These are phyloP conservation scores for Hypoxylon rickii DNA, from an alignment of 495 filamentous ascomycete genomes.

Conservation along the genomic window DNA sequence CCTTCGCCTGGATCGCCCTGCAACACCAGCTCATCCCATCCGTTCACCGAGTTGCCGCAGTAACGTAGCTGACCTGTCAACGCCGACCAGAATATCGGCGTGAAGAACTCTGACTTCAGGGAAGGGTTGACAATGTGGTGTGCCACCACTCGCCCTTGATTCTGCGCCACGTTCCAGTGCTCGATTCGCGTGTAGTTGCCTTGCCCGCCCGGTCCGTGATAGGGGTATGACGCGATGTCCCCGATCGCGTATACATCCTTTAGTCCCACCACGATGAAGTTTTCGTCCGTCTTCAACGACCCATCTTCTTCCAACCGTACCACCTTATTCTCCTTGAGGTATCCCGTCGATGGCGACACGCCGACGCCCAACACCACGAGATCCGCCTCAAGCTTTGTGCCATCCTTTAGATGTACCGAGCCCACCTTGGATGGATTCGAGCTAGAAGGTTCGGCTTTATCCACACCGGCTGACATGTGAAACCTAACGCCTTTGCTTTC, in stretches of 20 bases:
- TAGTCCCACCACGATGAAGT: constrained; percentile 72
- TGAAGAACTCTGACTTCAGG: constrained; percentile 70
- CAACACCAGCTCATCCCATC: constrained; percentile 83
- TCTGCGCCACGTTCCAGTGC: constrained; percentile 98
- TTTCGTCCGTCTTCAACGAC: constrained; percentile 74
- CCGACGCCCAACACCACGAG: constrained; percentile 90
- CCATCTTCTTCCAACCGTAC: constrained; percentile 77
- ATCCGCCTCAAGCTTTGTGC: constrained; percentile 81
- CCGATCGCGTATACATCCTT: constrained; percentile 90
- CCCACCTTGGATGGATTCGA: constrained; percentile 72
- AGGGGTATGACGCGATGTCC: constrained; percentile 95
- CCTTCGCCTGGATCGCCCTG: constrained; percentile 76
- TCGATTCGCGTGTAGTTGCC: constrained; percentile 76
- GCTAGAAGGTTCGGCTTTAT: constrained; percentile 73
- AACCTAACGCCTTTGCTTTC: constrained; percentile 90
- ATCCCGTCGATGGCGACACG: constrained; percentile 84
- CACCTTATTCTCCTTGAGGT: constrained; percentile 70
- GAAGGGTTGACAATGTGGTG: constrained; percentile 68
- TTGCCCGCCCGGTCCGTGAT: constrained; percentile 83
- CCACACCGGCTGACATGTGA: constrained; percentile 75
- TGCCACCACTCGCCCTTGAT: constrained; percentile 79
- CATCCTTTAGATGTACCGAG: constrained; percentile 82
- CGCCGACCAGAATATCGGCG: constrained; percentile 96
- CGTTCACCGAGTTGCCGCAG: constrained; percentile 79
- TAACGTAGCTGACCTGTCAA: constrained; percentile 88